Conservation (phyloP, 495 filamentous ascomycete species). For the Penicillium paradoxum region DNA sequence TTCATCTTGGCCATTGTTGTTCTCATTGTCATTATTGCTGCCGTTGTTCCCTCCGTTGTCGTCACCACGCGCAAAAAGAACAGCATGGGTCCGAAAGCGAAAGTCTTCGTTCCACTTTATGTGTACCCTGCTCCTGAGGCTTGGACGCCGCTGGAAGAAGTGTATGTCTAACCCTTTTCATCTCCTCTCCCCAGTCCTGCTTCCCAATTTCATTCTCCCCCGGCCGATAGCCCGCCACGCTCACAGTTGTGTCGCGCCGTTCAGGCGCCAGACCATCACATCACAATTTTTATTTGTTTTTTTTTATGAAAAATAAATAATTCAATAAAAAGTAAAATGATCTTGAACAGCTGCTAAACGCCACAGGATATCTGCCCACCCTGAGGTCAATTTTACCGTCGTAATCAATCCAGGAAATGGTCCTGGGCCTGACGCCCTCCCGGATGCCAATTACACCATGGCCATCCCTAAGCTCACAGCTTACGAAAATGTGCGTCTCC, state of each 20-base stretch:
- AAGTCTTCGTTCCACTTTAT: slow-evolving; percentile 52
- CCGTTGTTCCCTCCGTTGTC: slow-evolving; percentile 33
- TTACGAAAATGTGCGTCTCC: slow-evolving; percentile 44
- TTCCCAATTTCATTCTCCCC: slow-evolving; percentile 10
- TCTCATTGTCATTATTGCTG: slow-evolving; percentile 30
- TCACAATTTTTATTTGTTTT: neutral
- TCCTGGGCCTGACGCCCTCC: slow-evolving; percentile 40
- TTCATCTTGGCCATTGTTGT: slow-evolving; percentile 21
- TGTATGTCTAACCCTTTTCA: slow-evolving; percentile 33
- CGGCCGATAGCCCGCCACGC: slow-evolving; percentile 20
- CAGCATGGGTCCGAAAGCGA: slow-evolving; percentile 41
- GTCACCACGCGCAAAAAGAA: slow-evolving; percentile 31
- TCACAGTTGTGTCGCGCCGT: slow-evolving; percentile 1
- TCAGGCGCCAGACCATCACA: slow-evolving; percentile 7
- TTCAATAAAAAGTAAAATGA: neutral
- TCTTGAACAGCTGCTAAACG: slow-evolving; percentile 20
- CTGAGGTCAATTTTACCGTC: slow-evolving; percentile 46
- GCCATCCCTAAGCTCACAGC: slow-evolving; percentile 42
- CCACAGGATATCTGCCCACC: slow-evolving; percentile 38
- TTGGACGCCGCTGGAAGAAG: slow-evolving; percentile 46
- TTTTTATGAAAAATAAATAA: slow-evolving; percentile 2
- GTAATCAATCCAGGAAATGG: slow-evolving; percentile 54
- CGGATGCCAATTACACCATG: slow-evolving; percentile 48
- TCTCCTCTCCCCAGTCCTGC: slow-evolving; percentile 8
- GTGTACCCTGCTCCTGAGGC: slow-evolving; percentile 48